phyloP scores from a whole-genome alignment of 805 yeast genomes.

The Wickerhamomyces sydowiorum region DNA sequence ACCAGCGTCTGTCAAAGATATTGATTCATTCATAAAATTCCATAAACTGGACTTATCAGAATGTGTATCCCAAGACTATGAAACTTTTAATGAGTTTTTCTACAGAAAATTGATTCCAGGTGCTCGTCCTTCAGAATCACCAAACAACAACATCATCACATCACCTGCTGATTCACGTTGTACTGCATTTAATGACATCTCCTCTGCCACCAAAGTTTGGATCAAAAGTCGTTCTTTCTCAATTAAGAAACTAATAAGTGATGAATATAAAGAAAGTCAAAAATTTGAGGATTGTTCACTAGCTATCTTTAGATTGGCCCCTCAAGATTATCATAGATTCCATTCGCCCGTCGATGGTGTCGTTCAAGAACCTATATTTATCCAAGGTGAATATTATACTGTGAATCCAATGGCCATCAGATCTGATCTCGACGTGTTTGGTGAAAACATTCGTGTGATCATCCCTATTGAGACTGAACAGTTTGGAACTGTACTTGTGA shows the following conservation, averaged over 20 bases:
- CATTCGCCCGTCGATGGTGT: slow-evolving; percentile 82
- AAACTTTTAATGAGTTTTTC: slow-evolving; percentile 85
- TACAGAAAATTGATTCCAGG: slow-evolving; percentile 70
- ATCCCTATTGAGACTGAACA: slow-evolving; percentile 68
- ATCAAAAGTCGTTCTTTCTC: slow-evolving; percentile 81
- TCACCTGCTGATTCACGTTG: slow-evolving; percentile 90
- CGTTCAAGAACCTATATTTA: slow-evolving; percentile 57
- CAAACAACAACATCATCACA: slow-evolving; percentile 42
- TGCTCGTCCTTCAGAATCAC: slow-evolving; percentile 65
- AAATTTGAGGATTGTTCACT: slow-evolving; percentile 43
- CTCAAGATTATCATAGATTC: slow-evolving; percentile 94
- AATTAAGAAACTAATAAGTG: slow-evolving; percentile 50
- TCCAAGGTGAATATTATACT: slow-evolving; percentile 90
- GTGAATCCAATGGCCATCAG: slow-evolving; percentile 97
- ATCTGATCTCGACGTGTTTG: slow-evolving; percentile 83
- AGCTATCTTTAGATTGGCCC: slow-evolving; percentile 85
- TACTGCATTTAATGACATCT: slow-evolving; percentile 56
- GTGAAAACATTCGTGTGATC: slow-evolving; percentile 80
- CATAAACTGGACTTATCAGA: slow-evolving; percentile 76
- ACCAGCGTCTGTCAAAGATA: slow-evolving; percentile 59
- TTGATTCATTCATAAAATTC: slow-evolving; percentile 73
- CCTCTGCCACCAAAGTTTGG: slow-evolving; percentile 73
- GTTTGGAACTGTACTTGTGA: slow-evolving; percentile 75
- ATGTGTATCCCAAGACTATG: slow-evolving; percentile 51
- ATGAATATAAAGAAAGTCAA: slow-evolving; percentile 24